Base-by-base conservation (phyloP, 306 rosid genomes). In the Coriaria nepalensis region DNA sequence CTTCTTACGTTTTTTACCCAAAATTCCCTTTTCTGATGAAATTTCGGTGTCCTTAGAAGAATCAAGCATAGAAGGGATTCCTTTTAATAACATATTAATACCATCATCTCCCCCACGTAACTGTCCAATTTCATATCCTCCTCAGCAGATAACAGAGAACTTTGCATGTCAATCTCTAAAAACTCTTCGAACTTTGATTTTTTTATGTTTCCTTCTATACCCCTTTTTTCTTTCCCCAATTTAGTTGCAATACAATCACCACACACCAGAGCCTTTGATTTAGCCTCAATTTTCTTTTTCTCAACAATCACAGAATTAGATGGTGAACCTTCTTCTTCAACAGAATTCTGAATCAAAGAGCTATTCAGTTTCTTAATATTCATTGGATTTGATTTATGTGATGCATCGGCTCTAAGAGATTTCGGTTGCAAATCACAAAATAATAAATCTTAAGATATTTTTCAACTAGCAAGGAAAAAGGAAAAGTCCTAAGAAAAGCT, bases 71-170 rank as follows among this genome's bases (percentile, higher is more conserved):
- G 80, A 62, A 2, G 69, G 10, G 60, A 76, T 49, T 46, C 86
- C 88, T 47, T 66, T 78, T 5, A 90, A 77, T 6, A 90, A 55
- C 7, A 70, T 9, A 61, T 77, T 79, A 54, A 90, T 51, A 37
- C 80, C 86, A 59, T 74, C 88, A 64, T 84, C 90, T 40, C 60
- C 59, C 29, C 94, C 94, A 67, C 81, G 57, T 62, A 90, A 59
- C 74, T 73, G 65, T 90, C 97, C 62, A 84, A 52, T 49, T 77
- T 86, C 68, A 81, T 45, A 62, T 90, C 97, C 69, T 63, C 76
- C 54, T 60, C 49, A 6, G 80, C 79, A 11, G 63, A 72, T 0
- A 59, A 5, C 0, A 64, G 52, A 56, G 56, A 29, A 37, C 45
- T 60, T 10, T 42, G 58, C 66, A 37, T 6, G 9, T 57, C 78